phyloP scores from a whole-genome alignment of 306 rosid genomes.

The Casuarina glauca region DNA sequence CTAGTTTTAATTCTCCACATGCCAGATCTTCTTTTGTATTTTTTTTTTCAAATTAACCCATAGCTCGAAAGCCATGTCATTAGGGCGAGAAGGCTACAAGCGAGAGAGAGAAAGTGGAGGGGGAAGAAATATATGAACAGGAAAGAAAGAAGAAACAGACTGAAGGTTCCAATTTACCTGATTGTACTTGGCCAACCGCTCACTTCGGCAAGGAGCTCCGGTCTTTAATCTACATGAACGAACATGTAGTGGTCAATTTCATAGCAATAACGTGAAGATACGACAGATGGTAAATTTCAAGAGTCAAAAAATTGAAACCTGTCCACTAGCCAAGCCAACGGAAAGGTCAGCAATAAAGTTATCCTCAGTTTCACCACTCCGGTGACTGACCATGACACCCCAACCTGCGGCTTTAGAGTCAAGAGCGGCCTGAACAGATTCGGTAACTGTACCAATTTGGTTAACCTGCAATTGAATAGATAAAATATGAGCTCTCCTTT shows the following conservation, averaged over 20 bases:
- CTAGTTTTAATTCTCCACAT: not conserved
- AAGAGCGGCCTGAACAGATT: constrained; percentile 94
- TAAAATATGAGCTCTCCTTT: constrained; percentile 1
- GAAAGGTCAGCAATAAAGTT: constrained; percentile 99
- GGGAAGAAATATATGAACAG: not conserved
- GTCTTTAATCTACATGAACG: constrained; percentile 75
- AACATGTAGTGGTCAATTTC: constrained; percentile 35
- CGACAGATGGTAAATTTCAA: not conserved
- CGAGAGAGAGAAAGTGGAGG: not conserved
- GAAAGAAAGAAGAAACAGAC: not conserved
- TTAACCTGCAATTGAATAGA: constrained; percentile 65
- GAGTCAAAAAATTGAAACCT: constrained; percentile 48
- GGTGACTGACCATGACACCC: constrained; percentile 99
- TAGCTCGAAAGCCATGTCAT: not conserved
- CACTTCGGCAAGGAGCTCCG: constrained; percentile 98
- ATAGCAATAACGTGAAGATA: constrained; percentile 21
- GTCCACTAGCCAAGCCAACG: constrained; percentile 99
- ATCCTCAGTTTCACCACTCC: constrained; percentile 99
- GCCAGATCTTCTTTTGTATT: not conserved
- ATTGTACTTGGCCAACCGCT: constrained; percentile 97
- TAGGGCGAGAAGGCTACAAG: not conserved
- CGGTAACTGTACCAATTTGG: constrained; percentile 95
- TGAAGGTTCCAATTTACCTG: constrained; percentile 54
- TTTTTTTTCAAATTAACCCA: not conserved
- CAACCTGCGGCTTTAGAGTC: constrained; percentile 99